Percentiles rank a stretch among this genome's conserved stretches.
Evolutionary conservation across 2,329 filamentous ascomycete genomes (phyloP).

Genomic region (Golovinomyces cichoracearum): DNA sequence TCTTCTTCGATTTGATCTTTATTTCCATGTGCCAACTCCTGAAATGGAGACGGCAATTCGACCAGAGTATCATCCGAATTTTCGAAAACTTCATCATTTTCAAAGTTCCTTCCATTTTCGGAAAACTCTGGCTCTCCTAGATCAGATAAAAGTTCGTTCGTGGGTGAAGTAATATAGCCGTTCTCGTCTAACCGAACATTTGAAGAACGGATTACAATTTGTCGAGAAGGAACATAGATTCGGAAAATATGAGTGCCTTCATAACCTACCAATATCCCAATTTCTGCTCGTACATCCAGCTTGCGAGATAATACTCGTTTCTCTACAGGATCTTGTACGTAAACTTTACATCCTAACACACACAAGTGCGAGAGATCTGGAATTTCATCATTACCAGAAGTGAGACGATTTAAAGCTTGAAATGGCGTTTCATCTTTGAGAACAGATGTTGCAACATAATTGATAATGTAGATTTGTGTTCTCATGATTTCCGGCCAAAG

Average conservation of each 20-base stretch:
- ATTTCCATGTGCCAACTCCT: not conserved
- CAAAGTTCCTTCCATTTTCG: not conserved
- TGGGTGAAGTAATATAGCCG: not conserved
- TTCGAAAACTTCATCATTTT: not conserved
- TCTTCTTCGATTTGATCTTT: not conserved
- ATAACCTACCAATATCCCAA: not conserved
- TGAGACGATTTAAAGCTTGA: not conserved
- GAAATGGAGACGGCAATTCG: not conserved
- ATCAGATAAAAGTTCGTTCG: not conserved
- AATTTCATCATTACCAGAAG: not conserved
- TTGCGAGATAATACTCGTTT: not conserved
- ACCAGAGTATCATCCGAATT: not conserved
- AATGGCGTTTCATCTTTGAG: not conserved
- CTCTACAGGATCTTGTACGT: not conserved
- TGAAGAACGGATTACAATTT: not conserved
- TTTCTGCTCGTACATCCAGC: conserved; percentile 1
- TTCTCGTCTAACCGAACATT: not conserved
- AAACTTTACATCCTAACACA: not conserved
- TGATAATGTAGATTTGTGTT: not conserved
- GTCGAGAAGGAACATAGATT: not conserved
- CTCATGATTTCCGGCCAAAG: conserved; percentile 1
- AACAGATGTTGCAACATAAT: not conserved
- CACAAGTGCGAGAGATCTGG: not conserved
- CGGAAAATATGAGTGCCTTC: conserved; percentile 1
- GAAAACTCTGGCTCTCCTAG: not conserved